Evolutionary conservation across 139 green algal genomes (phyloP).

Genomic region (Closterium sp.): DNA sequence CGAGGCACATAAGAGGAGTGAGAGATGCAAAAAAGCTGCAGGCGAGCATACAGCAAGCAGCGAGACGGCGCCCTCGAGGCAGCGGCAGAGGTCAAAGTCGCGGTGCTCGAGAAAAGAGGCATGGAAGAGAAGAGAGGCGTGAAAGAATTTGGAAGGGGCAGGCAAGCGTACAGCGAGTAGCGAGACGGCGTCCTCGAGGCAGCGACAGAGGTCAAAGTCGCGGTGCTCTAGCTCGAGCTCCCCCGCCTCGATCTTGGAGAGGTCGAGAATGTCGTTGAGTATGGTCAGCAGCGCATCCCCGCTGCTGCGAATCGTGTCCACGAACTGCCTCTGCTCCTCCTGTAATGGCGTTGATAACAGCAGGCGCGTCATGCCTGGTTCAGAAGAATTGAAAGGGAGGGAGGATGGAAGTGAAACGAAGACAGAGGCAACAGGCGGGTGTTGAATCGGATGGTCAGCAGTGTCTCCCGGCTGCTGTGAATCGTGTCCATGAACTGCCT

Average conservation of each 20-base stretch:
- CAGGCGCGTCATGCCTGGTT: conserved; percentile 23
- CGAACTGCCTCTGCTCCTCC: conserved; percentile 3
- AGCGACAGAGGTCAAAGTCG: neutral
- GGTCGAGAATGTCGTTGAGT: conserved; percentile 47
- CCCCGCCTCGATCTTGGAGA: neutral
- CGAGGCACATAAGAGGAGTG: no score
- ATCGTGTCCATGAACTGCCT: neutral
- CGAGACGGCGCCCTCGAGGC: conserved; percentile 5
- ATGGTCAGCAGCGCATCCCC: conserved; percentile 24
- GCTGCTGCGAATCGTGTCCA: neutral
- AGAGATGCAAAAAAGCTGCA: no score
- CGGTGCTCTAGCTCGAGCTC: neutral
- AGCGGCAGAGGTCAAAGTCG: neutral
- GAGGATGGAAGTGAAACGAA: no score
- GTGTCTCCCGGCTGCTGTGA: no score
- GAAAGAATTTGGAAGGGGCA: no score
- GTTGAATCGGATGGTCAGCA: no score
- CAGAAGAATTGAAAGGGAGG: no score
- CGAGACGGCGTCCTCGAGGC: conserved; percentile 8
- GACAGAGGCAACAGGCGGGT: neutral
- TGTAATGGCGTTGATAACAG: conserved; percentile 29
- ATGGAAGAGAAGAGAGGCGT: no score
- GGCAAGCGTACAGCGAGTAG: conserved; percentile 7
- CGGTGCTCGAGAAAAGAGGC: neutral
- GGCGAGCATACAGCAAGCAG: conserved; percentile 14